These are phyloP conservation scores for Stagonosporopsis cucurbitacearum DNA, from an alignment of 2,329 filamentous ascomycete genomes.

Conservation along the genomic window DNA sequence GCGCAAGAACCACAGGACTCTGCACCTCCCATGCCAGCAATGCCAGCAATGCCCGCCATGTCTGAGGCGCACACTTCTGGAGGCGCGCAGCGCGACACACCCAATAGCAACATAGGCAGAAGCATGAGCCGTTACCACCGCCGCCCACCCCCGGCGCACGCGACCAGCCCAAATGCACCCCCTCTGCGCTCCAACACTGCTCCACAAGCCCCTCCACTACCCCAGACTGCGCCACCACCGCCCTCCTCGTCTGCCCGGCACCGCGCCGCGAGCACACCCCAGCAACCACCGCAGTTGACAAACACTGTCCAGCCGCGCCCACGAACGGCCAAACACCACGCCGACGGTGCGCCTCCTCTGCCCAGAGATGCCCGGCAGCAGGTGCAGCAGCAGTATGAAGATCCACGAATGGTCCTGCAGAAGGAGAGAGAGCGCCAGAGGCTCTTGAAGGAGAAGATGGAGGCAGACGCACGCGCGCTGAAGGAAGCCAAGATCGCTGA, in stretches of 20 bases:
- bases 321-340: slow-evolving; percentile 31
- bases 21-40: slow-evolving; percentile 28
- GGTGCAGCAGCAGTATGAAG: slow-evolving; percentile 36
- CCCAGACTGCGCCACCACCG: slow-evolving; percentile 17
- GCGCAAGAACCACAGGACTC: slow-evolving; percentile 24
- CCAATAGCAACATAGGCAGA: slow-evolving; percentile 31
- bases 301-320: slow-evolving; percentile 37
- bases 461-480: slow-evolving; percentile 42
- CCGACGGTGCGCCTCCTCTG: slow-evolving; percentile 27
- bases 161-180: slow-evolving; percentile 32
- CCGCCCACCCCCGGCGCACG: slow-evolving; percentile 38
- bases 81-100: slow-evolving; percentile 8
- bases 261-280: slow-evolving; percentile 39
- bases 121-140: slow-evolving; percentile 53
- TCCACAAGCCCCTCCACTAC: slow-evolving; percentile 24
- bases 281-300: slow-evolving; percentile 25
- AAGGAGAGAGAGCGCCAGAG: slow-evolving; percentile 42
- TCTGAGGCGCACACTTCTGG: slow-evolving; percentile 2
- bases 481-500: slow-evolving; percentile 41
- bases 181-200: slow-evolving; percentile 34
- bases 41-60: slow-evolving; percentile 28
- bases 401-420: slow-evolving; percentile 42
- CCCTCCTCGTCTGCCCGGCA: slow-evolving; percentile 29
- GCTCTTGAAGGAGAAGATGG: slow-evolving; percentile 38
- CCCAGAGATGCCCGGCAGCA: slow-evolving; percentile 28